Evolutionary conservation across 169 alveolate genomes (phyloP).

Genomic region (Plasmodium vivax): DNA sequence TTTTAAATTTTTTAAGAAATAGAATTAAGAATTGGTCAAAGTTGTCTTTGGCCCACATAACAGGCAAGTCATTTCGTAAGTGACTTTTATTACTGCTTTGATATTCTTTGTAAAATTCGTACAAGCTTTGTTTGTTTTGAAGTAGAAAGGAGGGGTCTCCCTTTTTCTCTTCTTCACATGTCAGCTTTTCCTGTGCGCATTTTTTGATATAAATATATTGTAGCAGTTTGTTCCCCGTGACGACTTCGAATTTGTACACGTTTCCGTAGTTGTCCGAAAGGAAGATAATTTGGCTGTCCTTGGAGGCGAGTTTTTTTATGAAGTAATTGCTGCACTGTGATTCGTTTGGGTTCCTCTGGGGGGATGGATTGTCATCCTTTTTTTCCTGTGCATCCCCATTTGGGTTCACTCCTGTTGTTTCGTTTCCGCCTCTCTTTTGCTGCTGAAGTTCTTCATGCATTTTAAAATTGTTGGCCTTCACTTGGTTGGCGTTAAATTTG

Average conservation of each 20-base stretch:
- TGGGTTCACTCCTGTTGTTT: neutral
- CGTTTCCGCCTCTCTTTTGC: neutral
- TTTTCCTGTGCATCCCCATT: neutral
- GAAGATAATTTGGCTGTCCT: conserved; percentile 75
- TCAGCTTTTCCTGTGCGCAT: conserved; percentile 30
- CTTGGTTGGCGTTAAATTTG: neutral
- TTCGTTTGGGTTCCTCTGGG: neutral
- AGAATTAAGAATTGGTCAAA: conserved; percentile 27
- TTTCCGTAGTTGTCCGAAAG: conserved; percentile 82
- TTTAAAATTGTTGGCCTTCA: neutral
- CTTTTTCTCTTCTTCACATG: conserved; percentile 19
- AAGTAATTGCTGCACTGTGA: conserved; percentile 19
- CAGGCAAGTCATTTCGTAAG: conserved; percentile 55
- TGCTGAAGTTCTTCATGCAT: conserved; percentile 3
- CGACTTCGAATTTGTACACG: conserved; percentile 76
- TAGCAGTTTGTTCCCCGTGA: conserved; percentile 75
- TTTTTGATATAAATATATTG: conserved; percentile 54
- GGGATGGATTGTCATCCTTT: conserved; percentile 1
- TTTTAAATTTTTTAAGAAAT: conserved; percentile 21
- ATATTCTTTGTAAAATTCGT: conserved; percentile 67
- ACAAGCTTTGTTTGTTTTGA: conserved; percentile 49
- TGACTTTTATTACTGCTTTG: conserved; percentile 43
- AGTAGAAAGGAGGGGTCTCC: conserved; percentile 19
- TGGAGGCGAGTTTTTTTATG: conserved; percentile 11
- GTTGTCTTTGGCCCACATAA: conserved; percentile 57